Evolutionary conservation across 2,329 filamentous ascomycete genomes (phyloP).

Genomic region (Ophiostoma tasmaniense): DNA sequence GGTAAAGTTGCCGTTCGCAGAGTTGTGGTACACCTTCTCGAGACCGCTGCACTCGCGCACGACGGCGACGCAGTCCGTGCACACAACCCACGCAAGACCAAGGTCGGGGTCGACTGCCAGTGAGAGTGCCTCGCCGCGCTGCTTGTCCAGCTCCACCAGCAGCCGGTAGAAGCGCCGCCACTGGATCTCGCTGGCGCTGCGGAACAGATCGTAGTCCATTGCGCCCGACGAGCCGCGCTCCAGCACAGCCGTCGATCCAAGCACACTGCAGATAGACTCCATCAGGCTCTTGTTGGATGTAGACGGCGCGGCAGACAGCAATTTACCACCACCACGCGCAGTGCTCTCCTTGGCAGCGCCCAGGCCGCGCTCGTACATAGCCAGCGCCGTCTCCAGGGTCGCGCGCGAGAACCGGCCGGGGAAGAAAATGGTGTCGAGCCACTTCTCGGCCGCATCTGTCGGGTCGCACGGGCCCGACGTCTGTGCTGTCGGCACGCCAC

Average conservation of each 20-base stretch:
- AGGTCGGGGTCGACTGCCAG: conserved; percentile 63
- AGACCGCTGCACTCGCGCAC: conserved; percentile 71
- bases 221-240: conserved; percentile 52
- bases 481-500: conserved; percentile 44
- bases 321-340: not conserved
- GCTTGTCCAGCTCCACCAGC: conserved; percentile 75
- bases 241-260: conserved; percentile 61
- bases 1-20: conserved; percentile 31
- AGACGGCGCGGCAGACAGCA: too few relatives aligned
- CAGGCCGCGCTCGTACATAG: conserved; percentile 66
- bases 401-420: conserved; percentile 73
- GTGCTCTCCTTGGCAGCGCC: conserved; percentile 31
- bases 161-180: conserved; percentile 89
- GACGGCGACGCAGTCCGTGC: conserved; percentile 71
- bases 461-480: conserved; percentile 55
- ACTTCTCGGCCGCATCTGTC: conserved; percentile 69
- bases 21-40: conserved; percentile 68
- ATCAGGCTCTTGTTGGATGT: conserved; percentile 46
- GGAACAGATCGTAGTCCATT: conserved; percentile 69
- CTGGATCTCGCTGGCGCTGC: conserved; percentile 65
- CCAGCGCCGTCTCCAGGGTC: conserved; percentile 74
- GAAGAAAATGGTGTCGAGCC: conserved; percentile 74
- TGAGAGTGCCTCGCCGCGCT: conserved; percentile 72
- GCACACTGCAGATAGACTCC: conserved; percentile 65
- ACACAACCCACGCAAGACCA: conserved; percentile 73